These are phyloP conservation scores for Cystobasidiopsis lactophilus DNA, from an alignment of 768 basidiomycete species.

Conservation along the genomic window DNA sequence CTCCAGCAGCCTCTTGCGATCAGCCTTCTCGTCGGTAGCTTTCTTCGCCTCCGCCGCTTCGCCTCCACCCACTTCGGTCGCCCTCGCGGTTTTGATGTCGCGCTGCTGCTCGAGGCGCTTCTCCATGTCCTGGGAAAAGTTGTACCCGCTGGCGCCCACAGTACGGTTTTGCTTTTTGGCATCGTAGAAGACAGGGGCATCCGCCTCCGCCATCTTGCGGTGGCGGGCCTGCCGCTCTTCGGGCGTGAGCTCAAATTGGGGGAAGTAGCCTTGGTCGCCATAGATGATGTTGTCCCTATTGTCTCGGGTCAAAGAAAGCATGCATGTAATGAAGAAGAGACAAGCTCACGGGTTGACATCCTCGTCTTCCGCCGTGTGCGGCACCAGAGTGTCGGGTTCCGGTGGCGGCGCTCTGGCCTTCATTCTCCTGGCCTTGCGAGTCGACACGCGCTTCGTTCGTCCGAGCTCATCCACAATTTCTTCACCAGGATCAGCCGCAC, in stretches of 20 bases:
- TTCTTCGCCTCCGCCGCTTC: constrained; percentile 48
- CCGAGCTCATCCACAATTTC: constrained; percentile 19
- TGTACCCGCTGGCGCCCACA: constrained; percentile 76
- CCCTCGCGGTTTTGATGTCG: constrained; percentile 34
- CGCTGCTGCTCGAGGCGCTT: constrained; percentile 60
- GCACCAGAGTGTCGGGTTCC: not conserved
- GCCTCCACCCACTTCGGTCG: constrained; percentile 25
- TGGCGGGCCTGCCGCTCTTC: constrained; percentile 57
- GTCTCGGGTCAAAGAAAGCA: not conserved
- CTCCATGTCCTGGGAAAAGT: constrained; percentile 71
- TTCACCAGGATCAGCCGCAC: constrained; percentile 9
- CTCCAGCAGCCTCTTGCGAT: constrained; percentile 37
- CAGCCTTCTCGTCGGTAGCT: constrained; percentile 30
- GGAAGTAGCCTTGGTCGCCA: constrained; percentile 41
- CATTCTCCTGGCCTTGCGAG: constrained; percentile 12
- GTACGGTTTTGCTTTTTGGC: constrained; percentile 58
- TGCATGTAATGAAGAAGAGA: not conserved
- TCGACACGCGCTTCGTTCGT: constrained; percentile 16
- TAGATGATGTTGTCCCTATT: constrained; percentile 14
- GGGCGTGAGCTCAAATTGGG: constrained; percentile 60
- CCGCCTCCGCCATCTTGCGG: constrained; percentile 43
- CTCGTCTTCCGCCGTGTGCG: not conserved
- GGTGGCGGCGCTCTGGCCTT: constrained; percentile 8
- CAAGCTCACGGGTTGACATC: not conserved
- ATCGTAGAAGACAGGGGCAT: constrained; percentile 60